phyloP scores from a whole-genome alignment of 805 yeast genomes.

The Cyberlindnera subsufficiens region DNA sequence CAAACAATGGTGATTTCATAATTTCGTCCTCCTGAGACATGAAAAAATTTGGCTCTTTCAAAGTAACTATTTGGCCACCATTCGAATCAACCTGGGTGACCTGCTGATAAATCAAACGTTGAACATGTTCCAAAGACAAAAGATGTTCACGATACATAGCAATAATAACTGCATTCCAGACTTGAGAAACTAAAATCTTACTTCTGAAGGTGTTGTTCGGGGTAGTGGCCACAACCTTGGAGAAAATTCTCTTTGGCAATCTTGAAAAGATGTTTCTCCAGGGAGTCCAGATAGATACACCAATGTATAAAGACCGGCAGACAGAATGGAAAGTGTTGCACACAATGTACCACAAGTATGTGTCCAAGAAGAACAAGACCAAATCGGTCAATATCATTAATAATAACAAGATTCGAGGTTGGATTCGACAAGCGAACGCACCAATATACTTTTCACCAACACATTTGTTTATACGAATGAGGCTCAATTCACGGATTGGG shows the following conservation, averaged over 20 bases:
- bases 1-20: constrained; percentile 50
- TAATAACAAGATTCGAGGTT: constrained; percentile 48
- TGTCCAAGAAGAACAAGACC: constrained; percentile 69
- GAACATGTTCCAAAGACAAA: constrained; percentile 96
- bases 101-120: constrained; percentile 91
- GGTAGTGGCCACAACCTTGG: constrained; percentile 48
- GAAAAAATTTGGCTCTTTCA: constrained; percentile 73
- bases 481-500: constrained; percentile 63
- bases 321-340: constrained; percentile 75
- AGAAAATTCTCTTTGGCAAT: constrained; percentile 67
- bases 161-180: constrained; percentile 97
- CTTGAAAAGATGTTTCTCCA: constrained; percentile 79
- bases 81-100: constrained; percentile 39
- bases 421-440: constrained; percentile 43
- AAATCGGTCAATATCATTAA: constrained; percentile 57
- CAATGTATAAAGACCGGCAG: constrained; percentile 62
- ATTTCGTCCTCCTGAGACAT: constrained; percentile 78
- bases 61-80: constrained; percentile 32
- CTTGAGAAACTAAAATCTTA: constrained; percentile 92
- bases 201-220: constrained; percentile 96
- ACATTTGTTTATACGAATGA: constrained; percentile 50
- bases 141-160: constrained; percentile 99
- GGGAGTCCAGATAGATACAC: constrained; percentile 83
- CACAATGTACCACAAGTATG: constrained; percentile 80
- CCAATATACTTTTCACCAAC: constrained; percentile 58